Evolutionary conservation across 192 early-diverging fungal species (phyloP).

Genomic region (Coemansia sp.): DNA sequence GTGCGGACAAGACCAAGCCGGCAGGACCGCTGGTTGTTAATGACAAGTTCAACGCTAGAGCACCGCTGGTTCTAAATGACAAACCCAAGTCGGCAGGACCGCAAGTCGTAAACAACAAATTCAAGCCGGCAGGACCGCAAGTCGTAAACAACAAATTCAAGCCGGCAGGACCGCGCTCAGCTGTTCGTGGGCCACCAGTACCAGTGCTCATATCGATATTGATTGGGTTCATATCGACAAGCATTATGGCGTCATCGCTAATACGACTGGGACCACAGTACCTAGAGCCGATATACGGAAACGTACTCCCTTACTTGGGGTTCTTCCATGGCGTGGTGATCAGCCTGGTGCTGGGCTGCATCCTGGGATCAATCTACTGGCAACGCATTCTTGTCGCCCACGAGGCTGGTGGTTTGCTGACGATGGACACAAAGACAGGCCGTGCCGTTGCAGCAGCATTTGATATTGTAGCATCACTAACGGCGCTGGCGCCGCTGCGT

Average conservation of each 20-base stretch:
- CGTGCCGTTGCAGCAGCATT: constrained; percentile 50
- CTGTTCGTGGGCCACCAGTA: constrained; percentile 7
- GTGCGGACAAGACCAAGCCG: constrained; percentile 1
- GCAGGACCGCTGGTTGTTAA: too few species aligned
- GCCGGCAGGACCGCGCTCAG: not conserved
- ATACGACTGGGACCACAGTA: constrained; percentile 56
- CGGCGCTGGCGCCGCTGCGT: constrained; percentile 54
- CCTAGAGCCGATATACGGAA: constrained; percentile 68
- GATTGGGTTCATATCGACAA: constrained; percentile 22
- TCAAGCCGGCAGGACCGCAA: too few species aligned
- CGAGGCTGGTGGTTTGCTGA: not conserved
- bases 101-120: too few species aligned
- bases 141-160: not conserved
- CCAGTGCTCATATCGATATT: constrained; percentile 15
- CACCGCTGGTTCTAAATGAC: too few species aligned
- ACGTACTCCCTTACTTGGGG: constrained; percentile 57
- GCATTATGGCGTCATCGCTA: constrained; percentile 30
- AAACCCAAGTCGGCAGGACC: too few species aligned
- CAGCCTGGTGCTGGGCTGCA: constrained; percentile 51
- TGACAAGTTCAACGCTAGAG: too few species aligned
- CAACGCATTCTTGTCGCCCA: constrained; percentile 12
- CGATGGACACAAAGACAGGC: constrained; percentile 19
- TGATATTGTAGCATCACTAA: constrained; percentile 53
- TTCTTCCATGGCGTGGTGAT: constrained; percentile 45
- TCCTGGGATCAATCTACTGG: constrained; percentile 27